Evolutionary conservation across 2,329 filamentous ascomycete species (phyloP), one percentile per base, ranked within the genome.

Genomic region (Colletotrichum sp.): DNA sequence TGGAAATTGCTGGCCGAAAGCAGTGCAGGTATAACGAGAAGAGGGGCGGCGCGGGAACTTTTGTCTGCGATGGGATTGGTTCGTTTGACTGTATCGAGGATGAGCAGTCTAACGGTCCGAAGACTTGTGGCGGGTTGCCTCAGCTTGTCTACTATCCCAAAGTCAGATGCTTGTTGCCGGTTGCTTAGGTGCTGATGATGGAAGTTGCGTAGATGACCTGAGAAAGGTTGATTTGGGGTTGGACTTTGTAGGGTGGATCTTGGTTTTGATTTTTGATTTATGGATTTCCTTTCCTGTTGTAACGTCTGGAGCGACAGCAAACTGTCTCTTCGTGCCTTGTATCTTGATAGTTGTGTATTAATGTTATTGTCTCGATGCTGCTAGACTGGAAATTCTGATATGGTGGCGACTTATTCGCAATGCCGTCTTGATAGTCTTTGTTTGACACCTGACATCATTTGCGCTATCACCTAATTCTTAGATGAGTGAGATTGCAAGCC

Each of bases 171-270:
- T 59, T 59, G 24, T 59, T 59, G 55, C 5, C 24, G 55, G 26
- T 59, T 6, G 55, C 26, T 24, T 59, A 59, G 55, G 13, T 59
- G 44, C n/a, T 21, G 44, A 1, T 52, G 44, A 52, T 7, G 44
- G 44, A 21, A 49, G n/a, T 49, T 49, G n/a, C 44, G 6, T 49
- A 49, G 0, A 1, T 21, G 44, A 49, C 44, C 44, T 7, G 3
- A n/a, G 10, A 9, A 6, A 5, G 8, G 6, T 49, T 2, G 10
- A 21, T 13, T 12, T 52, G n/a, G 44, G 44, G 1, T 21, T 52
- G 44, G 3, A 52, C 2, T 21, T 52, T 13, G 6, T 2, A 52
- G 0, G 44, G 2, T 52, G n/a, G 44, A 21, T 1, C n/a, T 52
- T 2, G 18, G 18, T 49, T 49, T 49, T 21, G n/a, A 52, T 52